Conservation (phyloP, 495 filamentous ascomycete genomes). For the Sporormia fimetaria region DNA sequence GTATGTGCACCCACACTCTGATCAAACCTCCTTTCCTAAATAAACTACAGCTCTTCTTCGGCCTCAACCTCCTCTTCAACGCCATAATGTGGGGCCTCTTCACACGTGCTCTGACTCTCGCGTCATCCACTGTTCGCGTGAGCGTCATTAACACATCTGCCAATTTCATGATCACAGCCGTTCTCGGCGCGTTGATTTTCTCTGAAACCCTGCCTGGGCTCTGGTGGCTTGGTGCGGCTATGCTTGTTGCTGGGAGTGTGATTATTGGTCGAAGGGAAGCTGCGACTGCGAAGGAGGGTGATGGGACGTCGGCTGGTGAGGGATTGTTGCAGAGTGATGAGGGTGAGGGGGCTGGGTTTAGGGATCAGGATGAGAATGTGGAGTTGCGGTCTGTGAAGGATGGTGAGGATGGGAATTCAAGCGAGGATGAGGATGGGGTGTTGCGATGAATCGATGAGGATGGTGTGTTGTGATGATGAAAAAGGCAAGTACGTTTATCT, state of each 20-base stretch:
- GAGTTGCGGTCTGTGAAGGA: no score
- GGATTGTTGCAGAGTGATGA: constrained; percentile 10
- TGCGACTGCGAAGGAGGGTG: constrained; percentile 25
- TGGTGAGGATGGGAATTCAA: no score
- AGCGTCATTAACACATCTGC: constrained; percentile 85
- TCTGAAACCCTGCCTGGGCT: constrained; percentile 57
- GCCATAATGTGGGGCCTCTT: constrained; percentile 91
- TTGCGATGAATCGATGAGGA: no score
- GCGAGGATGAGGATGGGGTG: no score
- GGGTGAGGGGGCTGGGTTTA: not conserved
- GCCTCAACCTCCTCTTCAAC: constrained; percentile 79
- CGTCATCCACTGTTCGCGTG: constrained; percentile 77
- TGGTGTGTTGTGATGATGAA: no score
- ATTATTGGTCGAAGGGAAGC: constrained; percentile 77
- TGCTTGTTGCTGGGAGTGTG: constrained; percentile 83
- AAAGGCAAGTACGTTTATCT: no score
- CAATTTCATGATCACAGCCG: constrained; percentile 84
- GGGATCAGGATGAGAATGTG: no score
- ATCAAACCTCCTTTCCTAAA: constrained; percentile 2
- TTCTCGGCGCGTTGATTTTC: constrained; percentile 70
- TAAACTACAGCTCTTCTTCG: constrained; percentile 60
- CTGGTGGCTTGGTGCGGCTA: constrained; percentile 79
- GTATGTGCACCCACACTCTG: constrained; percentile 40
- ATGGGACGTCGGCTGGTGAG: constrained; percentile 13
- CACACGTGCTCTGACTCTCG: constrained; percentile 70